A percentile compares a stretch with the other conserved stretches of the same genome.
These are phyloP conservation scores for Fusarium marasasianum DNA, from an alignment of 2,329 filamentous ascomycete genomes.

Conservation along the genomic window DNA sequence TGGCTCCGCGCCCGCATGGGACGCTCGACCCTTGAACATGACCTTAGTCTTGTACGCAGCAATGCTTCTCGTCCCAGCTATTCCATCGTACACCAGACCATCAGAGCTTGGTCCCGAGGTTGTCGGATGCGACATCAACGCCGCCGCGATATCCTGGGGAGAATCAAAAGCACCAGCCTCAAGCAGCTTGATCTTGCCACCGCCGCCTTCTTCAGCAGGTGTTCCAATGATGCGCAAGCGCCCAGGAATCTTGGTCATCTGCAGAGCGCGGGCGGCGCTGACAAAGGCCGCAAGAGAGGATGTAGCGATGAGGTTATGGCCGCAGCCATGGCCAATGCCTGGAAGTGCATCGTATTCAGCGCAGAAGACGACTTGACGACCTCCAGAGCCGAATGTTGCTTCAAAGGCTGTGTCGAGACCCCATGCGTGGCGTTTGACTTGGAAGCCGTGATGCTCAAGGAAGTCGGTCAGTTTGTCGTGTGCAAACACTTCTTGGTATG, in stretches of 20 bases:
- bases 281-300: background rate
- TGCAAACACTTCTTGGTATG: background rate
- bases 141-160: background rate
- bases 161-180: background rate
- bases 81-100: background rate
- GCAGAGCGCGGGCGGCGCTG: background rate
- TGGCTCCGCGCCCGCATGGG: background rate
- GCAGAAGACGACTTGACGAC: background rate
- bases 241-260: background rate
- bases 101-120: background rate
- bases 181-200: background rate
- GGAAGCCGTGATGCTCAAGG: background rate
- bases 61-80: background rate
- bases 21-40: background rate
- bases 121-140: background rate
- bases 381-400: background rate
- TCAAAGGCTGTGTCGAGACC: background rate
- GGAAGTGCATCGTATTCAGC: background rate
- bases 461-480: background rate
- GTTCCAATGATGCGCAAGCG: background rate
- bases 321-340: background rate
- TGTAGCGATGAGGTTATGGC: background rate
- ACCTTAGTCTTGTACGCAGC: background rate
- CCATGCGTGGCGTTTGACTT: background rate
- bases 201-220: background rate